Percentiles rank a stretch among this genome's conserved stretches.
Evolutionary conservation across 2,329 filamentous ascomycete species (phyloP).

Genomic region (Podosphaera fusca): DNA sequence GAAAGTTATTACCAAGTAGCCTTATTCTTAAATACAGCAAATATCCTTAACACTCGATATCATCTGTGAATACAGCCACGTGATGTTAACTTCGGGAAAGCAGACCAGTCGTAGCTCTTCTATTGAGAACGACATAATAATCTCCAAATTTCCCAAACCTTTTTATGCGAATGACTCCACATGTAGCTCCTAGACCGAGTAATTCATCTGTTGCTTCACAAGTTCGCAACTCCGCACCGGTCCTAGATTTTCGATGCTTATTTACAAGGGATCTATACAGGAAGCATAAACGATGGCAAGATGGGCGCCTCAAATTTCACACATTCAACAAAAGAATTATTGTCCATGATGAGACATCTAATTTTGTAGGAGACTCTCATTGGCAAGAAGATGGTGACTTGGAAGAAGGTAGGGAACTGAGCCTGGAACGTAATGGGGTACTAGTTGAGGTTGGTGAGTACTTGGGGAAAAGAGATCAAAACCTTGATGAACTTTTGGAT

Average conservation of each 20-base stretch:
- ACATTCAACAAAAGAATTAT: slow-evolving; percentile 79
- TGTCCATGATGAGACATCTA: slow-evolving; percentile 64
- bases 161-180: neutral
- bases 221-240: slow-evolving; percentile 37
- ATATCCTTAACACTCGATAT: too few relatives aligned
- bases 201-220: slow-evolving; percentile 1
- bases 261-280: slow-evolving; percentile 68
- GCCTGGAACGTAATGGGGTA: slow-evolving; percentile 50
- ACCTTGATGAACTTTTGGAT: slow-evolving; percentile 52
- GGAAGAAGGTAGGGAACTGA: slow-evolving; percentile 60
- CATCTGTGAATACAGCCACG: too few relatives aligned
- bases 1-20: too few relatives aligned
- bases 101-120: too few relatives aligned
- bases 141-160: neutral
- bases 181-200: neutral
- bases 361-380: slow-evolving; percentile 67
- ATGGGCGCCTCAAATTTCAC: slow-evolving; percentile 71
- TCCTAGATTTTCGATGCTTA: slow-evolving; percentile 65
- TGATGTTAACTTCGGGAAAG: too few relatives aligned
- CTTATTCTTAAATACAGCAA: too few relatives aligned
- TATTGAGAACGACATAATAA: too few relatives aligned
- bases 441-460: slow-evolving; percentile 63
- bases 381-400: slow-evolving; percentile 49
- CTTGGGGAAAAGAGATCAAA: slow-evolving; percentile 50
- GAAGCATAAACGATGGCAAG: slow-evolving; percentile 85